Percentiles rank a stretch among this genome's conserved stretches.
Conservation (phyloP, 768 basidiomycete genomes). For the Termitomyces sp. region DNA sequence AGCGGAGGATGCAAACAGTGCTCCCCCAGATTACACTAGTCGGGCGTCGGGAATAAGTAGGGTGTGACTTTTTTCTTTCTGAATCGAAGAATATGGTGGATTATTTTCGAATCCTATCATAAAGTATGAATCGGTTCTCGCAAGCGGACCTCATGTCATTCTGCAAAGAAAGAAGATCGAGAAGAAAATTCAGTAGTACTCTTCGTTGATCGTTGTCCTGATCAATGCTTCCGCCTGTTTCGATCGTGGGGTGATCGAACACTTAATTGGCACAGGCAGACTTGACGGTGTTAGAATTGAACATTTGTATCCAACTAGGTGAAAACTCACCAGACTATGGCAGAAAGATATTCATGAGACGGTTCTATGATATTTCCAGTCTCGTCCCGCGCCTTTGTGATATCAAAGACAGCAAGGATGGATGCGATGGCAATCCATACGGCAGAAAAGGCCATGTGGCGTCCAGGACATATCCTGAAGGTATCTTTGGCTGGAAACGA, state of each 20-base stretch:
- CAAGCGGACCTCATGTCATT: too few species aligned
- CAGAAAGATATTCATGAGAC: constrained; percentile 7
- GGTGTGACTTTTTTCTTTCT: too few species aligned
- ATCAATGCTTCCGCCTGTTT: constrained; percentile 2
- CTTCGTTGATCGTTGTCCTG: not conserved
- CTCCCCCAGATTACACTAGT: too few species aligned
- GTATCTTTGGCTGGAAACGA: not conserved
- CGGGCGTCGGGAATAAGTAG: too few species aligned
- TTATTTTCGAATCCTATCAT: too few species aligned
- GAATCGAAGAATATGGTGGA: too few species aligned
- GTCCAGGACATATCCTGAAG: constrained; percentile 28
- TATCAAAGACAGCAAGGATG: constrained; percentile 26
- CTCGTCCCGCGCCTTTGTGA: constrained; percentile 17
- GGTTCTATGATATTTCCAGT: constrained; percentile 15
- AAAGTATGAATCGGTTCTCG: too few species aligned
- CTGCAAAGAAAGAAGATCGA: too few species aligned
- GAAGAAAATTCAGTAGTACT: not conserved
- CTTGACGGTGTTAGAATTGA: not conserved
- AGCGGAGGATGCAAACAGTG: too few species aligned
- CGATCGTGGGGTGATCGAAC: not conserved
- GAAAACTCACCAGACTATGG: constrained; percentile 6
- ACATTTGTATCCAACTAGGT: not conserved
- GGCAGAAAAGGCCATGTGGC: constrained; percentile 25
- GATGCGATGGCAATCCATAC: constrained; percentile 27
- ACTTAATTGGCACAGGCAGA: not conserved